Evolutionary conservation across 208 protist species (phyloP).

Genomic region (Crithidia sp.): DNA sequence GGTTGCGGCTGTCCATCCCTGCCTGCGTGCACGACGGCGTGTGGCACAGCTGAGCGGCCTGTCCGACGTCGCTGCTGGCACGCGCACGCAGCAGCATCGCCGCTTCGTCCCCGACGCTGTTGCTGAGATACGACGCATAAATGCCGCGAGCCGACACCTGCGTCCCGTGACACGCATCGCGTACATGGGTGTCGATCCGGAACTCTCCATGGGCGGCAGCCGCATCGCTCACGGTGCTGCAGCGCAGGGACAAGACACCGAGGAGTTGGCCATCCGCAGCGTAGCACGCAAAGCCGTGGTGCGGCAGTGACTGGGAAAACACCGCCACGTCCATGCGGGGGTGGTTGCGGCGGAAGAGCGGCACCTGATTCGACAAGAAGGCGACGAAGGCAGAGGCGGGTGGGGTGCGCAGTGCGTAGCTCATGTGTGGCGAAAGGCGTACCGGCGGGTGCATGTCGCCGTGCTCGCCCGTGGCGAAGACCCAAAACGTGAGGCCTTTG

Average conservation of each 20-base stretch:
- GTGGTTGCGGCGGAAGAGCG: constrained; percentile 73
- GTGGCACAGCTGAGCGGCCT: constrained; percentile 10
- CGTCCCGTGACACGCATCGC: constrained; percentile 18
- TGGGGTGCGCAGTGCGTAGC: constrained; percentile 37
- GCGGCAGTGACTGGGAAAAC: constrained; percentile 44
- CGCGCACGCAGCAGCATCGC: not conserved
- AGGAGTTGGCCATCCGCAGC: constrained; percentile 35
- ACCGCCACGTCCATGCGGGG: constrained; percentile 4
- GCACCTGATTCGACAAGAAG: constrained; percentile 69
- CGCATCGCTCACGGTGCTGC: constrained; percentile 28
- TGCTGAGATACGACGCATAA: constrained; percentile 42
- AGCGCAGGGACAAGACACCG: constrained; percentile 62
- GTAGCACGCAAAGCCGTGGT: constrained; percentile 83
- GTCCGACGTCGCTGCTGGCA: not conserved
- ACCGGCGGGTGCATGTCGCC: constrained; percentile 59
- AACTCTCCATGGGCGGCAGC: constrained; percentile 41
- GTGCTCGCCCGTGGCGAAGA: constrained; percentile 64
- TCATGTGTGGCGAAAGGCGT: constrained; percentile 19
- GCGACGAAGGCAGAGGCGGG: constrained; percentile 41
- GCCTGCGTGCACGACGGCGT: constrained; percentile 7
- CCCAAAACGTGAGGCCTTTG: constrained; percentile 71
- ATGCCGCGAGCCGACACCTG: constrained; percentile 19
- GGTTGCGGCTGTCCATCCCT: not conserved
- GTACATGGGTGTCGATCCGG: constrained; percentile 23
- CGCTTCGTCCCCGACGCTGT: constrained; percentile 16